Conservation (phyloP, 2,329 filamentous ascomycete genomes). For the Aspergillus japonicus region DNA sequence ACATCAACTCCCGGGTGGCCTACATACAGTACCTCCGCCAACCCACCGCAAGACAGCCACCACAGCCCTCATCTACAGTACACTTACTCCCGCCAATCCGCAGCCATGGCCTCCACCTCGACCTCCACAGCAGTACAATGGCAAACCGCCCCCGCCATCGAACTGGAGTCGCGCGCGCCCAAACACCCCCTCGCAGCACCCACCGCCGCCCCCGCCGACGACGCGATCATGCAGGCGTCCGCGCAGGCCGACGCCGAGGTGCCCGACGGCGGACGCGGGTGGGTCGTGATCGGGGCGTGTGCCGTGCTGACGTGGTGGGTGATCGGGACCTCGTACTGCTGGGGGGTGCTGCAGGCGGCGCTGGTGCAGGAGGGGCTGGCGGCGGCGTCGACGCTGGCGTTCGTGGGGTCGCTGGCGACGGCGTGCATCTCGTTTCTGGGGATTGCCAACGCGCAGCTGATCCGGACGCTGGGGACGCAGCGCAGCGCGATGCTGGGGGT, state of each 20-base stretch:
- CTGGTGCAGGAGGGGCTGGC: slow-evolving; percentile 52
- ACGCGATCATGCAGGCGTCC: slow-evolving; percentile 46
- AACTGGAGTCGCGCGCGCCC: slow-evolving; percentile 1
- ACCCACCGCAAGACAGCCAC: neutral
- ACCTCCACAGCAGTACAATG: neutral
- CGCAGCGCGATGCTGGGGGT: slow-evolving; percentile 52
- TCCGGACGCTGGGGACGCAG: slow-evolving; percentile 51
- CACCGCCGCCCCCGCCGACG: slow-evolving; percentile 6
- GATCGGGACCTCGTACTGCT: slow-evolving; percentile 57
- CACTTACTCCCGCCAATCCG: too few species aligned
- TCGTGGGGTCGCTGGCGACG: slow-evolving; percentile 56
- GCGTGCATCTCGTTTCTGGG: slow-evolving; percentile 54
- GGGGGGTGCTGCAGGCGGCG: slow-evolving; percentile 61
- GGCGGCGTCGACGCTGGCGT: slow-evolving; percentile 55
- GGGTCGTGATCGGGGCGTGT: slow-evolving; percentile 51
- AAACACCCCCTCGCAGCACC: neutral
- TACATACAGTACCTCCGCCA: neutral
- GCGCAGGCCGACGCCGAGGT: slow-evolving; percentile 46
- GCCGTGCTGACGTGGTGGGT: slow-evolving; percentile 57
- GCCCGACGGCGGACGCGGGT: slow-evolving; percentile 31
- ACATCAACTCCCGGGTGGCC: too few species aligned
- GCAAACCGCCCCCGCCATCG: neutral
- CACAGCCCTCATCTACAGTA: neutral
- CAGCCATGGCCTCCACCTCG: neutral
- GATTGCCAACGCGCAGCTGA: slow-evolving; percentile 53